Evolutionary conservation across 768 basidiomycete species (phyloP), one percentile per base, ranked within the genome.

Genomic region (Grammothele lineata): DNA sequence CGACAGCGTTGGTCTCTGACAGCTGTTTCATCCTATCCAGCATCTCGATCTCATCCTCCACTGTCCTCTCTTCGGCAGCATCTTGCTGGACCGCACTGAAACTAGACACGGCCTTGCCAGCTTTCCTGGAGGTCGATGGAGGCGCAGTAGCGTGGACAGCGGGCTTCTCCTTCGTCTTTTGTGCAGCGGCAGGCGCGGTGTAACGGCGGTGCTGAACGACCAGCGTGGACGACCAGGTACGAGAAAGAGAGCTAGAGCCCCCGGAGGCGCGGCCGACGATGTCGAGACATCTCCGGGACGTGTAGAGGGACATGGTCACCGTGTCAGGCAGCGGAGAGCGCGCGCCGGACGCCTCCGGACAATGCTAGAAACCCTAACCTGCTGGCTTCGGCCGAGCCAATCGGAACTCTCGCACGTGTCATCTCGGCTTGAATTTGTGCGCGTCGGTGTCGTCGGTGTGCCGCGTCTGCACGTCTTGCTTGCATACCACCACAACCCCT

Each of bases 401-500:
- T 50, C n/a, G 37, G 32, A 14, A 34, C 33, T 51, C 40, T 36
- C 35, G 47, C 60, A 61, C 57, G 57, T 61, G 57, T 48, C 43
- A 22, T 12, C 17, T 45, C 55, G 52, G 55, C 53, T 27, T 45
- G 48, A 54, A 50, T 52, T 52, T 52, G 42, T 56, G 43, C 40
- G 51, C 51, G 45, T 47, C 37, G 48, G 37, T 36, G 36, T 52
- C 58, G 51, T 48, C 45, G 46, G 38, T 40, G 25, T 19, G 40
- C 47, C 50, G 37, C 55, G 56, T 43, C 44, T 46, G 37, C 48
- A 34, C 41, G 21, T 12, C 39, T 50, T 51, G 43, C 47, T 48
- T 48, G 48, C 45, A 48, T 37, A 45, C 55, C 53, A 57, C 58
- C 53, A 56, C 58, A 50, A 54, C 45, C 46, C n/a, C n/a, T 35